A percentile compares a stretch with the other conserved stretches of the same genome.
Evolutionary conservation across 768 basidiomycete species (phyloP).

Genomic region (Plicaturopsis crispa): DNA sequence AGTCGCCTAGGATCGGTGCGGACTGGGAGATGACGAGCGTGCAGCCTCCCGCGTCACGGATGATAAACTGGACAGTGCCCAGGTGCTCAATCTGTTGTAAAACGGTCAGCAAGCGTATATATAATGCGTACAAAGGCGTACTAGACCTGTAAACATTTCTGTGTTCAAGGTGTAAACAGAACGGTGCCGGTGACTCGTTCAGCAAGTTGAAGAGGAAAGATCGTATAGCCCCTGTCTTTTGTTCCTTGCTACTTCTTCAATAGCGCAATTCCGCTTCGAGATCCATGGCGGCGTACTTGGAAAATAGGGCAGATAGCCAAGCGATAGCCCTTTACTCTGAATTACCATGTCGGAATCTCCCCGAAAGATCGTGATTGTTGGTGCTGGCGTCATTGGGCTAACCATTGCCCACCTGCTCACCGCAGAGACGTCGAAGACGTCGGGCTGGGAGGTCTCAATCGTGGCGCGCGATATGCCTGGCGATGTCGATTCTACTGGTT

Average conservation of each 20-base stretch:
- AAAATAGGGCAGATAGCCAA: too few relatives aligned
- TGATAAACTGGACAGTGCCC: constrained; percentile 62
- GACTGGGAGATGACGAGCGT: constrained; percentile 71
- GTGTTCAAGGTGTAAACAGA: too few relatives aligned
- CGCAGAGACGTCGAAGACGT: constrained; percentile 9
- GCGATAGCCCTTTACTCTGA: too few relatives aligned
- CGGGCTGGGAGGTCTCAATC: constrained; percentile 21
- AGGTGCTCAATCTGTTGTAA: constrained; percentile 77
- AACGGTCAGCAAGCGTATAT: constrained; percentile 5
- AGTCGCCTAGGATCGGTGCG: constrained; percentile 74
- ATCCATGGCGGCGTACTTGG: too few relatives aligned
- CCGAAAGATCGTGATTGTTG: constrained; percentile 25
- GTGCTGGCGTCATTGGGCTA: constrained; percentile 38
- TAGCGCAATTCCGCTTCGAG: too few relatives aligned
- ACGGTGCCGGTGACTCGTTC: too few relatives aligned
- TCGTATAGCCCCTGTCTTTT: too few relatives aligned
- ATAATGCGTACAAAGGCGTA: constrained; percentile 25
- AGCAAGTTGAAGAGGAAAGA: too few relatives aligned
- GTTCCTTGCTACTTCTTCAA: too few relatives aligned
- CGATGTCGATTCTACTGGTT: constrained; percentile 33
- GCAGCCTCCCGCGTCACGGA: constrained; percentile 68
- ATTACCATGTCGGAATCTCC: not conserved
- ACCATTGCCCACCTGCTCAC: constrained; percentile 30
- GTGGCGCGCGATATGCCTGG: constrained; percentile 32
- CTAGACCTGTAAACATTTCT: constrained; percentile 86